A percentile compares a stretch with the other conserved stretches of the same genome.
Conservation (phyloP, 371 early-diverging fungal species). For the Mortierella sp. region DNA sequence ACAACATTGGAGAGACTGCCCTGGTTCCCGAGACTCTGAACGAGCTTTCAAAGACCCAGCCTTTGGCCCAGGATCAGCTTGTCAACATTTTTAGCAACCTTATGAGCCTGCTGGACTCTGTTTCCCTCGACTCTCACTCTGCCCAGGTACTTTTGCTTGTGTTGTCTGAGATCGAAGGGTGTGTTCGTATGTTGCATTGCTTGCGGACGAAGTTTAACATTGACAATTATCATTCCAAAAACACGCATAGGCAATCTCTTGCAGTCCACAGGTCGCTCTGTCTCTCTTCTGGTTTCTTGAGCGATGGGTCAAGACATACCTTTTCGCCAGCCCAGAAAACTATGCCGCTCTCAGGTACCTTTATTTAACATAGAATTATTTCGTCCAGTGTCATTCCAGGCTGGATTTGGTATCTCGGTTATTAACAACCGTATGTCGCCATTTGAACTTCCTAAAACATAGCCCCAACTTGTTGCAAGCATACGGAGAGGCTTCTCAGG, state of each 20-base stretch:
- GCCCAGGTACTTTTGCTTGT: conserved; percentile 58
- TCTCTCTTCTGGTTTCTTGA: conserved; percentile 83
- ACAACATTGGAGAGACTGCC: conserved; percentile 80
- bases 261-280: conserved; percentile 81
- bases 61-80: conserved; percentile 65
- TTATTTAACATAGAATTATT: not conserved
- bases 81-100: conserved; percentile 67
- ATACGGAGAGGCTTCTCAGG: conserved; percentile 69
- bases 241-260: conserved; percentile 63
- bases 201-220: not conserved
- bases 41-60: conserved; percentile 69
- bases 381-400: not conserved
- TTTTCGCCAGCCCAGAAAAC: conserved; percentile 73
- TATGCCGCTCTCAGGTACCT: conserved; percentile 70
- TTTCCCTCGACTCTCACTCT: conserved; percentile 62
- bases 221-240: not conserved
- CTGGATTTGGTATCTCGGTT: too few species aligned
- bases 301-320: conserved; percentile 81
- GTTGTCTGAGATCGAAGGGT: not conserved
- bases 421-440: not conserved
- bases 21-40: conserved; percentile 76
- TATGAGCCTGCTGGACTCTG: conserved; percentile 62
- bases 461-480: conserved; percentile 68
- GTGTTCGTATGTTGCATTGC: not conserved
- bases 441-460: not conserved